Conservation (phyloP, 441 rosid genomes). For the Theobroma grandiflorum region DNA sequence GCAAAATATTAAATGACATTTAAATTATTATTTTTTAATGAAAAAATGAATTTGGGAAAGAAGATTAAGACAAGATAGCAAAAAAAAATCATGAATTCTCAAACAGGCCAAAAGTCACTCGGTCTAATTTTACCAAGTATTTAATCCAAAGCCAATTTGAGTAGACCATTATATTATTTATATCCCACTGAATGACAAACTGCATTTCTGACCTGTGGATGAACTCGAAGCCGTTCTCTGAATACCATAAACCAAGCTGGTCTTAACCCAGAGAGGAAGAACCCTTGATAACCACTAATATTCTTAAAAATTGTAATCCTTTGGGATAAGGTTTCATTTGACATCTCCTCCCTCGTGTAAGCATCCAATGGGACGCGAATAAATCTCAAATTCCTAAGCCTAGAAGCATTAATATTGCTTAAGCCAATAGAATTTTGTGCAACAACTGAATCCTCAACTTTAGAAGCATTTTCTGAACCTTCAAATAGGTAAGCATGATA, state of each 20-base stretch:
- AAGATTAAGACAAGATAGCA: not conserved
- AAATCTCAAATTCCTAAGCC: constrained; percentile 90
- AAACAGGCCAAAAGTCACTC: not conserved
- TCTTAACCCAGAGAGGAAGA: constrained; percentile 94
- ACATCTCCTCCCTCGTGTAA: constrained; percentile 78
- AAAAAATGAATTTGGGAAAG: not conserved
- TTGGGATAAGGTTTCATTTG: constrained; percentile 60
- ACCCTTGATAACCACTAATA: constrained; percentile 87
- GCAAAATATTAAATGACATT: constrained; percentile 2
- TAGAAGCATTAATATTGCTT: constrained; percentile 63
- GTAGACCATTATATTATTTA: not conserved
- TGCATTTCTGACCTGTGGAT: constrained; percentile 82
- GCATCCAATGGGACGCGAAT: constrained; percentile 75
- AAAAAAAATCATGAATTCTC: constrained; percentile 2
- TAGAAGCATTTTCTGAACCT: constrained; percentile 68
- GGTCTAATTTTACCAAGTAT: not conserved
- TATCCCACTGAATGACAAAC: constrained; percentile 7
- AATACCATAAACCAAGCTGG: constrained; percentile 98
- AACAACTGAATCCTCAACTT: constrained; percentile 62
- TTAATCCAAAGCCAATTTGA: not conserved
- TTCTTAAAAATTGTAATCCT: constrained; percentile 89
- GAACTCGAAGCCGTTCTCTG: constrained; percentile 92
- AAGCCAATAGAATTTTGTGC: constrained; percentile 50
- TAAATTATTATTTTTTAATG: not conserved
- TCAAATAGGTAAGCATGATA: constrained; percentile 95